Base-by-base conservation (phyloP, 176 grass and related monocot species). In the Microstegium vimineum region DNA sequence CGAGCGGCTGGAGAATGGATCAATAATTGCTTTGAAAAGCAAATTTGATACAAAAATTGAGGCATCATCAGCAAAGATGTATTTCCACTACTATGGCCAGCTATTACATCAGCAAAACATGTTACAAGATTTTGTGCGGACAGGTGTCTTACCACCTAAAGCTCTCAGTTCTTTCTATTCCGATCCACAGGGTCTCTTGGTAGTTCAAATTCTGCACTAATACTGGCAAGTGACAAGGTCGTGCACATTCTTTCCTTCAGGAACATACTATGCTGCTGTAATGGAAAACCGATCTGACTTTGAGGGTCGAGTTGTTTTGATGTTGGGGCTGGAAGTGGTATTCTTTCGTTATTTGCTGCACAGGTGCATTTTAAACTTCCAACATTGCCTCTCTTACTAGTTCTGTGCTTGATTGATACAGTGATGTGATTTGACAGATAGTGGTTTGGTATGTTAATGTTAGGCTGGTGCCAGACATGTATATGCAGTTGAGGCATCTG, bases 391-490 rank as follows among this genome's bases (percentile, higher is more conserved):
- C 18, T 68, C 63, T 84, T 47, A 61, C n/a, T n/a, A 22, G 51
- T 79, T 74, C 10, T 49, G 0, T 69, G 27, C 31, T 62, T 26
- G 54, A 66, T 65, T 26, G 41, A 71, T 57, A 40, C 46, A 36
- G 27, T 35, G 22, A 80, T 54, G 8, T 56, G 27, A 74, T 10
- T 51, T 72, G 75, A 81, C 31, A 47, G 25, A 78, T 82, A 20
- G 4, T 76, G 30, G 23, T 77, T 79, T 66, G 31, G 0, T 36
- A 81, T 68, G 70, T 83, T 82, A 85, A 77, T 76, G 37, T 79
- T 60, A 99, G 97, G 97, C 97, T 87, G 97, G 97, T 61, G 97
- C 97, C n/a, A 99, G 88, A 82, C 97, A 99, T 90, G 97, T 99
- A 31, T 99, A 94, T 81, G 97, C 97, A 23, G 87, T 99, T 28